Evolutionary conservation across 495 filamentous ascomycete species (phyloP).

Genomic region (Aspergillus biplanus): DNA sequence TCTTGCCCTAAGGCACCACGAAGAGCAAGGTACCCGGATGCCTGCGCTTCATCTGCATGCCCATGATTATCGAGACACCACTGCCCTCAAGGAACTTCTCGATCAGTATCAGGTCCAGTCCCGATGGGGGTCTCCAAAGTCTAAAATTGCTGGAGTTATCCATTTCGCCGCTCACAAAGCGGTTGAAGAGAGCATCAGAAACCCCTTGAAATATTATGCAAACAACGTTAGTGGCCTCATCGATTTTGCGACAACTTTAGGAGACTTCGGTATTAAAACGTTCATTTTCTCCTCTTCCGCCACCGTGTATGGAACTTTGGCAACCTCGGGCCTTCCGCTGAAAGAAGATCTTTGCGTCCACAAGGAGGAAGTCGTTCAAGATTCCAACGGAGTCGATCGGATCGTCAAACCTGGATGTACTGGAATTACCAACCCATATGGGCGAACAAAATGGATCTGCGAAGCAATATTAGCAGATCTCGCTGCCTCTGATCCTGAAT

Average conservation of each 20-base stretch:
- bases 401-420: conserved; percentile 46
- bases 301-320: conserved; percentile 65
- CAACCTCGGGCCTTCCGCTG: conserved; percentile 56
- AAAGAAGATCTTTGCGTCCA: conserved; percentile 65
- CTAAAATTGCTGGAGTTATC: conserved; percentile 62
- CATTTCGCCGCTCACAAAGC: conserved; percentile 68
- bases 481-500: conserved; percentile 59
- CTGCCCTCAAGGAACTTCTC: conserved; percentile 44
- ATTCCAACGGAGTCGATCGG: conserved; percentile 35
- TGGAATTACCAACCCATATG: conserved; percentile 67
- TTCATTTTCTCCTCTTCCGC: conserved; percentile 70
- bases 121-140: conserved; percentile 46
- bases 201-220: conserved; percentile 64
- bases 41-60: conserved; percentile 58
- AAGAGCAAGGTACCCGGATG: conserved; percentile 44
- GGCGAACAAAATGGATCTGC: conserved; percentile 67
- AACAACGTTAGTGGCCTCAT: conserved; percentile 70
- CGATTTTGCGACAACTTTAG: conserved; percentile 57
- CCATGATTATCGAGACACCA: conserved; percentile 59
- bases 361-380: conserved; percentile 44
- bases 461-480: conserved; percentile 68
- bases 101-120: conserved; percentile 41
- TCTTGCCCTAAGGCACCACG: conserved; percentile 55
- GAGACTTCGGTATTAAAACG: conserved; percentile 62
- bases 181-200: conserved; percentile 54